Evolutionary conservation across 345 rosid species (phyloP).

Genomic region (Bruguiera parviflora): DNA sequence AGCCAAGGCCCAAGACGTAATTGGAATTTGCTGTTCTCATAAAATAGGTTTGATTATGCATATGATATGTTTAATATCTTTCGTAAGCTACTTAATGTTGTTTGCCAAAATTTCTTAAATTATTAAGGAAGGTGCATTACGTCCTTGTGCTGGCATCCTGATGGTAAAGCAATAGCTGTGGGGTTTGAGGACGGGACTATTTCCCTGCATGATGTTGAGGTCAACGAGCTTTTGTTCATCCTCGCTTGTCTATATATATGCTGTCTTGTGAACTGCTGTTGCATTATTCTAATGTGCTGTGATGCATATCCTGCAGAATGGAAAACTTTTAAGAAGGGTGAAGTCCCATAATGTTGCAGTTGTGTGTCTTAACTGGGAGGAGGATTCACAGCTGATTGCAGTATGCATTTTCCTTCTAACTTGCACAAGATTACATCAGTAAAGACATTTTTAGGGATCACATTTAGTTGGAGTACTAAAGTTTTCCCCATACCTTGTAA

Average conservation of each 20-base stretch:
- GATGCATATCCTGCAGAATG: conserved; percentile 48
- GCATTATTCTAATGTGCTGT: conserved; percentile 1
- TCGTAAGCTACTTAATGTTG: not conserved
- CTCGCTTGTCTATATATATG: no score
- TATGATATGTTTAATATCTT: not conserved
- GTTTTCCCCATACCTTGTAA: not conserved
- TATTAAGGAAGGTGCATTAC: conserved; percentile 54
- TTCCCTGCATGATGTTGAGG: conserved; percentile 86
- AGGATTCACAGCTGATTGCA: conserved; percentile 47
- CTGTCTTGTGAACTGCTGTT: not conserved
- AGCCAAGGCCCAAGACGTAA: no score
- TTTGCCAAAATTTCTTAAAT: conserved; percentile 4
- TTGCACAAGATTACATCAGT: not conserved
- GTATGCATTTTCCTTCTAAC: conserved; percentile 32
- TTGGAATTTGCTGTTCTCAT: no score
- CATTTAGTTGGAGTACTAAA: no score
- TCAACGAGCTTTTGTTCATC: conserved; percentile 19
- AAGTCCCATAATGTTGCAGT: conserved; percentile 73
- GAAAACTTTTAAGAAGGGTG: conserved; percentile 69
- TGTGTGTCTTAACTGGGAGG: conserved; percentile 84
- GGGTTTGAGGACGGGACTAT: conserved; percentile 87
- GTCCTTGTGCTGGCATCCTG: conserved; percentile 88
- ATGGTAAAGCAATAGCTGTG: conserved; percentile 78
- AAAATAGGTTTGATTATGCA: not conserved
- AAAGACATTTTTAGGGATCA: no score